These are phyloP conservation scores for Whalleya microplaca DNA, from an alignment of 2,329 filamentous ascomycete genomes.

Conservation along the genomic window DNA sequence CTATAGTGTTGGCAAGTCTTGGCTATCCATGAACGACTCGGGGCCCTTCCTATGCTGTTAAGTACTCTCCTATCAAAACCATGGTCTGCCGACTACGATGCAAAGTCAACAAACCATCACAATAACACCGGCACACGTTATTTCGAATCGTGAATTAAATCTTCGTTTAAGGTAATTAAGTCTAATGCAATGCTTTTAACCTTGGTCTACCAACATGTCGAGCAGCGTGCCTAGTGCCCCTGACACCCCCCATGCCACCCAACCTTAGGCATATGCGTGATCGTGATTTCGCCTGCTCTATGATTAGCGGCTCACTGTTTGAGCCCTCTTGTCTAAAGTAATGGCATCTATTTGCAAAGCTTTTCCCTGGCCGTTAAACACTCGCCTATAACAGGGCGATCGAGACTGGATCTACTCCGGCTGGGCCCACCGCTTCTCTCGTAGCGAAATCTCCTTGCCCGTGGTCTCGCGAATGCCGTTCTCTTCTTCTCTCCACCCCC, in stretches of 20 bases:
- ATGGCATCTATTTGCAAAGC: background rate
- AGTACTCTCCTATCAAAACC: too few species aligned
- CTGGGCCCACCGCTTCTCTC: conserved; percentile 81
- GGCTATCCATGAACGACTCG: too few species aligned
- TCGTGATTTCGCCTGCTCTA: background rate
- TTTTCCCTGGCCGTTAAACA: too few species aligned
- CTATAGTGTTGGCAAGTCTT: too few species aligned
- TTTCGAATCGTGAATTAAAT: background rate
- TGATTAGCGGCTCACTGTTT: background rate
- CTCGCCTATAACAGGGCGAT: too few species aligned
- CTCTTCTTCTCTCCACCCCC: conserved; percentile 81
- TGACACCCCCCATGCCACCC: background rate
- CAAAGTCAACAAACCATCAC: too few species aligned
- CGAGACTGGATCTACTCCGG: conserved; percentile 35
- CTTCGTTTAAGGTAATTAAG: background rate
- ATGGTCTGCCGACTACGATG: too few species aligned
- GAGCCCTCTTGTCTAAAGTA: background rate
- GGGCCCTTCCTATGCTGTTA: too few species aligned
- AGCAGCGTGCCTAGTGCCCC: background rate
- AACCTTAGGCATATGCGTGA: background rate
- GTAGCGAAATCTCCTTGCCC: conserved; percentile 55
- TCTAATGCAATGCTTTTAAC: background rate
- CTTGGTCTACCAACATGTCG: background rate
- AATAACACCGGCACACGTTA: background rate
- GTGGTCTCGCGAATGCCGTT: conserved; percentile 62